Base-by-base conservation (phyloP, 2,329 filamentous ascomycete genomes). In the Fusarium longipes region DNA sequence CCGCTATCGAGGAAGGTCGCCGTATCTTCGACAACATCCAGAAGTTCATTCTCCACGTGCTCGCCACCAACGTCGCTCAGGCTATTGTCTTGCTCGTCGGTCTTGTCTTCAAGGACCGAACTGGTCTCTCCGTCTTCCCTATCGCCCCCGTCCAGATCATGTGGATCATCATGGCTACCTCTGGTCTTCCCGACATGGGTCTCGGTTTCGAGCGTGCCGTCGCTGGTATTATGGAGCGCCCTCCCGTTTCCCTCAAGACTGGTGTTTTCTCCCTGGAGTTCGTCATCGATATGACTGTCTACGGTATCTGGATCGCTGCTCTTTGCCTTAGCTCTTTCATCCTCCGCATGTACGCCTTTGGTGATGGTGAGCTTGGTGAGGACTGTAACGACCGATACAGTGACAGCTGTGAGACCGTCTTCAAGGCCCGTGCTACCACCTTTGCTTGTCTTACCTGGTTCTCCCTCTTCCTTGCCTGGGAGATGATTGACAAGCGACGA, bases 151-250 rank as follows among this genome's bases (percentile, higher is more conserved):
- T 93, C n/a, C 87, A 93, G 70, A 92, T 93, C 66, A 83, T 93
- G 45, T 93, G 91, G 91, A 89, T 93, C 67, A 93, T 93, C 75
- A 93, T 93, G 89, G 85, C 92, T 51, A 93, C 91, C 1, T 91
- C 89, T 43, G 89, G 87, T 20, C 82, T 93, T 70, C 90, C 91
- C 3, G 91, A 92, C 67, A 92, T 93, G 87, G 91, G 91, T 63
- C 82, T 93, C 6, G 91, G 91, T 6, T 90, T 92, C 77, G 91
- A 93, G 78, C 80, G 83, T 38, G 89, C 91, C 0, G 87, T 88
- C 0, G 85, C 89, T 0, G 89, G 91, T 73, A 89, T 93, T 64
- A 87, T 93, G 79, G 75, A 79, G 29, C 84, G 90, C 1, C 89
- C 90, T 2, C 91, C 91, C 0, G 89, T 91, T 65, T 83, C 83